These are phyloP conservation scores for Dactylellina leptospora DNA, from an alignment of 2,329 filamentous ascomycete species.

Conservation along the genomic window DNA sequence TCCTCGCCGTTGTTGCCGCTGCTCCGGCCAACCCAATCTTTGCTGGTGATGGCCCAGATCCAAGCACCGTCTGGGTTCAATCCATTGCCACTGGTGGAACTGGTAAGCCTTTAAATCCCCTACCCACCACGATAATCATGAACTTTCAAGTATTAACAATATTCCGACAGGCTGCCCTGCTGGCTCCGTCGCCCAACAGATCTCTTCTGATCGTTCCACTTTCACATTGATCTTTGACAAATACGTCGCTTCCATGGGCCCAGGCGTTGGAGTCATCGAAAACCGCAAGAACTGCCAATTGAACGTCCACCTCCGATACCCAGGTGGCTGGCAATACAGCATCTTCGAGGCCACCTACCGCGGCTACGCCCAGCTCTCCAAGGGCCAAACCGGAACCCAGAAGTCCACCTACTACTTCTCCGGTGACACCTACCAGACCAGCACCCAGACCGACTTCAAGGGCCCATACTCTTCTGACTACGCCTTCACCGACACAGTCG, in stretches of 20 bases:
- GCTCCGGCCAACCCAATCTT: conserved; percentile 33
- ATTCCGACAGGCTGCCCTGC: conserved; percentile 62
- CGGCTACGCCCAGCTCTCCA: conserved; percentile 64
- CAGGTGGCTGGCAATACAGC: conserved; percentile 66
- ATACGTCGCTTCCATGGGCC: conserved; percentile 65
- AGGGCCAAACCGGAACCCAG: conserved; percentile 63
- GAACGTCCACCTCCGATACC: conserved; percentile 66
- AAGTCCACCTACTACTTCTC: conserved; percentile 68
- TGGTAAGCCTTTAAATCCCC: conserved; percentile 15
- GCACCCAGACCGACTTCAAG: conserved; percentile 61
- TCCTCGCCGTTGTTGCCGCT: conserved; percentile 53
- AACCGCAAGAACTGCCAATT: conserved; percentile 67
- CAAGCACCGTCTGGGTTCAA: conserved; percentile 61
- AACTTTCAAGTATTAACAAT: conserved; percentile 1
- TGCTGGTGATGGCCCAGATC: conserved; percentile 57
- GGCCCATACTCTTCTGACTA: conserved; percentile 63
- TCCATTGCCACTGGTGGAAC: conserved; percentile 63
- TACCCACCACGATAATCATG: neutral
- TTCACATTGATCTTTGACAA: conserved; percentile 67
- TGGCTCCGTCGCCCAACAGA: conserved; percentile 61
- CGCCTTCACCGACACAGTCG: conserved; percentile 63
- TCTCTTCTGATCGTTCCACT: conserved; percentile 61
- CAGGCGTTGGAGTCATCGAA: conserved; percentile 61
- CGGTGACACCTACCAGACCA: conserved; percentile 59
- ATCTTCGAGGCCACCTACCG: conserved; percentile 66